These are phyloP conservation scores for Coriaria nepalensis DNA, from an alignment of 306 rosid species.

Conservation along the genomic window DNA sequence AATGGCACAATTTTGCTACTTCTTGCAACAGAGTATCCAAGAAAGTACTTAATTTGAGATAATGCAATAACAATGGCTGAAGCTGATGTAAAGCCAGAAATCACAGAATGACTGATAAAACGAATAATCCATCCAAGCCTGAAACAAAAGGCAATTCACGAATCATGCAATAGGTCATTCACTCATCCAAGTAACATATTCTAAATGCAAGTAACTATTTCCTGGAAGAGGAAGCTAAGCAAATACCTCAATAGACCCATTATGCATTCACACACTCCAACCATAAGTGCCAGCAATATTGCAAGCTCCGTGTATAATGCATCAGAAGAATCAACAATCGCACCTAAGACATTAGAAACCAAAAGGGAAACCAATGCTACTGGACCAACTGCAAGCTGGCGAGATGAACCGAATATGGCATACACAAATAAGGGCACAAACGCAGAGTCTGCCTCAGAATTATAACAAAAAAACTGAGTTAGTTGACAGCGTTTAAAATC, in stretches of 20 bases:
- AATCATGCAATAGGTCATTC: neutral
- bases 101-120: conserved; percentile 95
- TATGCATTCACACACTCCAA: conserved; percentile 79
- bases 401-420: conserved; percentile 91
- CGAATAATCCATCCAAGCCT: conserved; percentile 99
- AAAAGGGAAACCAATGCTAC: conserved; percentile 98
- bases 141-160: conserved; percentile 21
- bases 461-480: conserved; percentile 5
- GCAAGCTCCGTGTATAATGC: conserved; percentile 77
- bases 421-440: conserved; percentile 85
- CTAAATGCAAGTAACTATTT: neutral
- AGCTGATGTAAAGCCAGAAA: conserved; percentile 93
- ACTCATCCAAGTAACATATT: neutral
- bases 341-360: conserved; percentile 68
- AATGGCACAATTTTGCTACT: conserved; percentile 89
- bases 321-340: conserved; percentile 64
- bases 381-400: conserved; percentile 99
- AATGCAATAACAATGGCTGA: conserved; percentile 93
- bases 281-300: conserved; percentile 85
- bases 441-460: conserved; percentile 44
- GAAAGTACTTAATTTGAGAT: conserved; percentile 84
- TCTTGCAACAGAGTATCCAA: conserved; percentile 58
- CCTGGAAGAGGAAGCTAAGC: conserved; percentile 6
- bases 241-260: conserved; percentile 90
- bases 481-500: neutral